A percentile compares a stretch with the other conserved stretches of the same genome.
Evolutionary conservation across 495 filamentous ascomycete genomes (phyloP).

Genomic region (Hypoxylon fuscum): DNA sequence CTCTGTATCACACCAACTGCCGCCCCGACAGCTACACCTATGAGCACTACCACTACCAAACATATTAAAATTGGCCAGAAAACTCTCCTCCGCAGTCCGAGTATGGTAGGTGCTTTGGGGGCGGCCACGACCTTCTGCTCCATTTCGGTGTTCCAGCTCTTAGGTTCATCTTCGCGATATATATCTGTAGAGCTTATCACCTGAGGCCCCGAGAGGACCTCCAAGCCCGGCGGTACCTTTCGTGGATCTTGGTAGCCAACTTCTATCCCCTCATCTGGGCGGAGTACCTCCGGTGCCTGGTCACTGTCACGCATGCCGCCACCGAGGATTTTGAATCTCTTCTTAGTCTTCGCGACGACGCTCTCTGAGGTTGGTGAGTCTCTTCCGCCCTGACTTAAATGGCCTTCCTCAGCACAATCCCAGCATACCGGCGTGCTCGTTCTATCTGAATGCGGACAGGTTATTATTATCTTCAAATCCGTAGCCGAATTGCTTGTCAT

Average conservation of each 20-base stretch:
- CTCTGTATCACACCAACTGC: conserved; percentile 33
- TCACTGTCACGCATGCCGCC: background rate
- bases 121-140: background rate
- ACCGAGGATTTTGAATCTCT: conserved; percentile 9
- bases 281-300: conserved; percentile 23
- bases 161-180: background rate
- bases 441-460: conserved; percentile 24
- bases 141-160: background rate
- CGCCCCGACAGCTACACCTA: conserved; percentile 26
- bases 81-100: conserved; percentile 12
- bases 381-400: background rate
- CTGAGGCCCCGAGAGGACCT: conserved; percentile 13
- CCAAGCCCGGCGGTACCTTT: conserved; percentile 24
- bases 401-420: conserved; percentile 35
- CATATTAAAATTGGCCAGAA: conserved; percentile 22
- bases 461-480: background rate
- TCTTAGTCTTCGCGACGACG: conserved; percentile 10
- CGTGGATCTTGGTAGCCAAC: conserved; percentile 13
- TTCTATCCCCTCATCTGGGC: conserved; percentile 31
- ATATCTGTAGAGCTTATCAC: conserved; percentile 21
- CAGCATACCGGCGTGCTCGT: conserved; percentile 28
- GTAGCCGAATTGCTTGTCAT: conserved; percentile 8
- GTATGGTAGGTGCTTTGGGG: conserved; percentile 1
- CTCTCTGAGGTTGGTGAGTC: conserved; percentile 4
- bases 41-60: conserved; percentile 12